phyloP scores from a whole-genome alignment of 2,329 filamentous ascomycete species.

The Lasiodiplodia theobromae region DNA sequence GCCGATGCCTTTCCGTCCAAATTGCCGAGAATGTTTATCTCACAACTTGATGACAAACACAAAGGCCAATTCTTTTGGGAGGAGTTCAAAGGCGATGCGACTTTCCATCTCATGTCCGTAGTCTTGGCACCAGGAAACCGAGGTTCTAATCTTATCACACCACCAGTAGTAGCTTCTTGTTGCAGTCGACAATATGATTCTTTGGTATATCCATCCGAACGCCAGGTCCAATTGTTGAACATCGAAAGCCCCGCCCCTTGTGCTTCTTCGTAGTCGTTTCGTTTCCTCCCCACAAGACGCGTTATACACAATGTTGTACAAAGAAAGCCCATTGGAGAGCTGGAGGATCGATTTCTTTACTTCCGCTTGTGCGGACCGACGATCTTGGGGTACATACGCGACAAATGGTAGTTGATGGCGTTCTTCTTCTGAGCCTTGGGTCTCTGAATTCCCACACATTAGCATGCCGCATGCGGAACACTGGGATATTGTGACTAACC shows the following conservation, averaged over 20 bases:
- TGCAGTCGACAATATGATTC: constrained; percentile 19
- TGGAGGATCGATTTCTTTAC: constrained; percentile 39
- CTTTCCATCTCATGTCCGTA: background rate
- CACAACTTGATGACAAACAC: background rate
- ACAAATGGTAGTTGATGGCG: constrained; percentile 90
- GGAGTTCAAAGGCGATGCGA: background rate
- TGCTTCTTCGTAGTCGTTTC: background rate
- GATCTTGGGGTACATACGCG: constrained; percentile 77
- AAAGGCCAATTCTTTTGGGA: background rate
- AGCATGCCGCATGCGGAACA: background rate
- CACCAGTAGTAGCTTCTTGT: background rate
- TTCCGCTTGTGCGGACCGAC: constrained; percentile 74
- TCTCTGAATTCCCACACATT: constrained; percentile 54
- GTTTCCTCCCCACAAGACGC: background rate
- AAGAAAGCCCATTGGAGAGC: constrained; percentile 18
- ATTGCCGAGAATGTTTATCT: background rate
- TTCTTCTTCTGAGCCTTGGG: constrained; percentile 68
- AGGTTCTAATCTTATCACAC: background rate
- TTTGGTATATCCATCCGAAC: constrained; percentile 28
- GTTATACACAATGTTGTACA: constrained; percentile 16
- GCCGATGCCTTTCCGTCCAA: background rate
- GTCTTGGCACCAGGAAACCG: background rate
- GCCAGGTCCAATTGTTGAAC: constrained; percentile 14
- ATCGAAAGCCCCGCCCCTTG: background rate
- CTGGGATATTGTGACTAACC: constrained; percentile 54